phyloP scores from a whole-genome alignment of 2,329 filamentous ascomycete genomes.

The Epichloe amarillans region DNA sequence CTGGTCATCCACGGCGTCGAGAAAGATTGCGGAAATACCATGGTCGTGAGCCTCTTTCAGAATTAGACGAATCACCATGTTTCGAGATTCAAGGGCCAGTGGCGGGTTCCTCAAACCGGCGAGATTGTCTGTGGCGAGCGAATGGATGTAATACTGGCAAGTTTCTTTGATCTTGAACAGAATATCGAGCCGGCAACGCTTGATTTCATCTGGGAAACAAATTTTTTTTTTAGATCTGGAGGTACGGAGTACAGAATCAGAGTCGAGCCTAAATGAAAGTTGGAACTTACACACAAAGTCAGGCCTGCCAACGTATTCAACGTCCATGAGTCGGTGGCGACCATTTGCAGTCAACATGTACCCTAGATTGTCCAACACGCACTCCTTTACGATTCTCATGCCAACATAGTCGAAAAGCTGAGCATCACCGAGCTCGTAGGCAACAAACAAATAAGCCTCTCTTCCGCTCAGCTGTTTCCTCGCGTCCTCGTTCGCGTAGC shows the following conservation, averaged over 20 bases:
- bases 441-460: not conserved
- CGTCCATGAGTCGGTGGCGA: not conserved
- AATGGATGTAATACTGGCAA: not conserved
- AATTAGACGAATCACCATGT: not conserved
- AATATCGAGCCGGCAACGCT: not conserved
- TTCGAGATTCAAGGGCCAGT: not conserved
- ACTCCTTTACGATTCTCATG: not conserved
- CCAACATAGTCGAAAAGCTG: not conserved
- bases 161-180: not conserved
- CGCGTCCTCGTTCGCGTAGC: not conserved
- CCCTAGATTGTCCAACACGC: not conserved
- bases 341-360: not conserved
- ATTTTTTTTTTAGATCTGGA: too few species aligned
- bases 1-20: not conserved
- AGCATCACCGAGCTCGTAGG: not conserved
- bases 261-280: too few species aligned
- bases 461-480: not conserved
- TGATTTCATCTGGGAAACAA: not conserved
- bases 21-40: not conserved
- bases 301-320: not conserved
- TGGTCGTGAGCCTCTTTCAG: not conserved
- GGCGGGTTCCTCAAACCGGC: too few species aligned
- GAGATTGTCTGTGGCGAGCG: not conserved
- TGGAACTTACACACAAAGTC: not conserved
- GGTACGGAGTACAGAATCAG: too few species aligned